phyloP scores from a whole-genome alignment of 2,329 filamentous ascomycete species.

The Neonectria magnoliae region DNA sequence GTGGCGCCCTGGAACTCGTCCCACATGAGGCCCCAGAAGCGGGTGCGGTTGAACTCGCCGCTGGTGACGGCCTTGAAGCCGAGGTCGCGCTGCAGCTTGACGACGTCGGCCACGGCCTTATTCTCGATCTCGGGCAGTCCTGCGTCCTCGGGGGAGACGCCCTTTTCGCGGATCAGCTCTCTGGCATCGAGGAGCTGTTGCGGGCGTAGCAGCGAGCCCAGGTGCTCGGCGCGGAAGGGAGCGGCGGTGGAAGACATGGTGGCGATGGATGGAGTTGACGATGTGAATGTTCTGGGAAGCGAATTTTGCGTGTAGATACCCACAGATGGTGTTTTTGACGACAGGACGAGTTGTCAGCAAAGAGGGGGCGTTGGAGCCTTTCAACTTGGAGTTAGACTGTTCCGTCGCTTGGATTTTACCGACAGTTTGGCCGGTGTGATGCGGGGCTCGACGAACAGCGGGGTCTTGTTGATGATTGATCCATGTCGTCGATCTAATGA shows the following conservation, averaged over 20 bases:
- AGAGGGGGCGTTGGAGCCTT: slow-evolving; percentile 1
- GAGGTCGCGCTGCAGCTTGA: slow-evolving; percentile 73
- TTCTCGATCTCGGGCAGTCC: slow-evolving; percentile 70
- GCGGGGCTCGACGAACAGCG: slow-evolving; percentile 18
- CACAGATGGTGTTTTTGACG: background rate
- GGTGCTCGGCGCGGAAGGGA: slow-evolving; percentile 80
- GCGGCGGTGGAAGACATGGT: slow-evolving; percentile 41
- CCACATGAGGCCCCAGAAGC: slow-evolving; percentile 61
- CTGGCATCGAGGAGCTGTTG: slow-evolving; percentile 51
- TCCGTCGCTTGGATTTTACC: slow-evolving; percentile 11
- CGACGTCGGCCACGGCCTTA: slow-evolving; percentile 60
- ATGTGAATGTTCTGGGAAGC: background rate
- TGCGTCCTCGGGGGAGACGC: slow-evolving; percentile 61
- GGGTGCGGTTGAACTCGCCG: slow-evolving; percentile 72
- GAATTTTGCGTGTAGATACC: too few relatives aligned
- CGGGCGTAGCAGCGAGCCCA: slow-evolving; percentile 79
- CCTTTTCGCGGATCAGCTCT: slow-evolving; percentile 45
- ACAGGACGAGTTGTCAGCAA: slow-evolving; percentile 11
- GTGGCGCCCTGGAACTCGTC: slow-evolving; percentile 62
- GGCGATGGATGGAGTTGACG: background rate
- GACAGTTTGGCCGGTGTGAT: slow-evolving; percentile 15
- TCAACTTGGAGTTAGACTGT: background rate
- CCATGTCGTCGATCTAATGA: background rate
- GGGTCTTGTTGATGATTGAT: slow-evolving; percentile 6
- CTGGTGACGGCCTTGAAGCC: slow-evolving; percentile 74